phyloP scores from a whole-genome alignment of 23 red algal genomes.

The Gracilaria caudata region DNA sequence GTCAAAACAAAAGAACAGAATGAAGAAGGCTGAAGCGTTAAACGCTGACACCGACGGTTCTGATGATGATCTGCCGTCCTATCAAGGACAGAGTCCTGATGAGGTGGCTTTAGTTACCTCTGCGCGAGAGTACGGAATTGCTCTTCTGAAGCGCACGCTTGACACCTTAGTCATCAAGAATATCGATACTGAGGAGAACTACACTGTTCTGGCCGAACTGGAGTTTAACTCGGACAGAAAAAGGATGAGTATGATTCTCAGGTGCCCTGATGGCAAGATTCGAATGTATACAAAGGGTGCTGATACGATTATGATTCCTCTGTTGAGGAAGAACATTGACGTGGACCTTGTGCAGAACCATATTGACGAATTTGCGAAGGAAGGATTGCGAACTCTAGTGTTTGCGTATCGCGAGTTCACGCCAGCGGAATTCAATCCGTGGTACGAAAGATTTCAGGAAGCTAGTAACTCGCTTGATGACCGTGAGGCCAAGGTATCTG shows the following conservation, averaged over 20 bases:
- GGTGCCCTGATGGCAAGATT: constrained; percentile 76
- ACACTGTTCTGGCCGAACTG: constrained; percentile 67
- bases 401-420: constrained; percentile 75
- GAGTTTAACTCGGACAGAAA: constrained; percentile 91
- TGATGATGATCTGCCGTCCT: constrained; percentile 58
- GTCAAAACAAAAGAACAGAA: not conserved
- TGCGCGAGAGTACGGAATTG: constrained; percentile 85
- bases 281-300: constrained; percentile 87
- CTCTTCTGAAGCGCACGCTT: constrained; percentile 68
- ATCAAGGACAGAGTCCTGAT: constrained; percentile 93
- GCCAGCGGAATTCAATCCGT: constrained; percentile 66
- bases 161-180: constrained; percentile 65
- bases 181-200: constrained; percentile 70
- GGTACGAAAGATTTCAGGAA: constrained; percentile 70
- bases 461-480: constrained; percentile 72
- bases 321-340: constrained; percentile 66
- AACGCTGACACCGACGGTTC: not conserved
- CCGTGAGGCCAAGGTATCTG: constrained; percentile 52
- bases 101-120: constrained; percentile 89
- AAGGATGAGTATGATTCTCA: constrained; percentile 86
- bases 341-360: constrained; percentile 68
- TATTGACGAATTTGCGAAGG: constrained; percentile 90
- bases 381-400: constrained; percentile 89
- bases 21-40: not conserved
- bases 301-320: constrained; percentile 85